These are phyloP conservation scores for Dalbergia cochinchinensis DNA, from an alignment of 306 rosid genomes.

Conservation along the genomic window DNA sequence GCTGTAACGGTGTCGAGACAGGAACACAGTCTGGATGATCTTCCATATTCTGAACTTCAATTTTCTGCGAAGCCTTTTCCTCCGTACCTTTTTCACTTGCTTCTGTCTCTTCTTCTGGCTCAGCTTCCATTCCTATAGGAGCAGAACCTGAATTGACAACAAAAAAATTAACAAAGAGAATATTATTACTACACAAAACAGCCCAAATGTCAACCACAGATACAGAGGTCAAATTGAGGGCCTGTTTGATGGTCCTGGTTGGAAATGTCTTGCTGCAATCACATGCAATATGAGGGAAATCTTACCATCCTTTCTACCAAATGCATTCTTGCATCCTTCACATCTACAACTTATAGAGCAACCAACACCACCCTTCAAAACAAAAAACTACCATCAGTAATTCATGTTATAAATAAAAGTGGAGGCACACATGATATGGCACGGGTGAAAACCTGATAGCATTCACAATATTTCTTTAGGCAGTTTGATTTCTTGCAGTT, in stretches of 20 bases:
- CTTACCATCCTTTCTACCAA: conserved; percentile 90
- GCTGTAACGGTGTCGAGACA: conserved; percentile 68
- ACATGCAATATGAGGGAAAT: conserved; percentile 2
- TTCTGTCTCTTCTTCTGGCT: conserved; percentile 74
- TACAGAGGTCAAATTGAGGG: conserved; percentile 12
- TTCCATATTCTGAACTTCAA: conserved; percentile 63
- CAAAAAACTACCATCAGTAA: conserved; percentile 42
- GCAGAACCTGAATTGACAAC: conserved; percentile 56
- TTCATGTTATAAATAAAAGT: conserved; percentile 40
- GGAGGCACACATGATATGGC: conserved; percentile 24
- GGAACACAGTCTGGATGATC: conserved; percentile 60
- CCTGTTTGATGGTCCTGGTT: background rate
- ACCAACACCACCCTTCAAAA: conserved; percentile 89
- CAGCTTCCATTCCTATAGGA: conserved; percentile 57
- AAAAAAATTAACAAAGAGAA: conserved; percentile 3
- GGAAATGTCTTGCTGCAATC: conserved; percentile 1
- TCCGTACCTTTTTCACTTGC: conserved; percentile 53
- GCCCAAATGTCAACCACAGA: background rate
- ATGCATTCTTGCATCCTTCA: conserved; percentile 87
- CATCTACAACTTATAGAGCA: conserved; percentile 93
- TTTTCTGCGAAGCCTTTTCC: conserved; percentile 59
- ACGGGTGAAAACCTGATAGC: conserved; percentile 77
- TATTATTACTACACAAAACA: background rate
- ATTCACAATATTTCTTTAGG: conserved; percentile 94
- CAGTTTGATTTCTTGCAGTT: conserved; percentile 97